Evolutionary conservation across 2,329 filamentous ascomycete genomes (phyloP), one percentile per base, ranked within the genome.

Genomic region (Xylaria polymorpha): DNA sequence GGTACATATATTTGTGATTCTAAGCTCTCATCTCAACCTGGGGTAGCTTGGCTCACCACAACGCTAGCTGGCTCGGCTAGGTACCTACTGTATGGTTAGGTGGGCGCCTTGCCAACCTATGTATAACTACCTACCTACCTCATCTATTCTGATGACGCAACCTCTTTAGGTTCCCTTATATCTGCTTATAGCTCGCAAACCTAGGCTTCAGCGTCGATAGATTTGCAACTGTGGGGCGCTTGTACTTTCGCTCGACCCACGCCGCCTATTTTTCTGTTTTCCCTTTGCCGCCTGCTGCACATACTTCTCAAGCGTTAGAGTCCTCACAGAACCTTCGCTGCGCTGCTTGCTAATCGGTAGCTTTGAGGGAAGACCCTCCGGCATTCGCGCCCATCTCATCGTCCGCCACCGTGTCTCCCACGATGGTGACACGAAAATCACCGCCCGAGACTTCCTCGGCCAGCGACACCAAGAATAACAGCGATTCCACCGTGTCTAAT

Each of bases 351-450:
- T 41, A 9, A 15, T 32, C 56, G 4, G 62, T 37, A 41, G 18
- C 56, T 44, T 32, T 18, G 35, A 41, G 55, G 37, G 37, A 25
- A 22, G 14, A 25, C 22, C 12, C 61, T 50, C 55, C 10, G 18
- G 10, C 62, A n/a, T 15, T 41, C 53, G 32, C 12, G 29, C 32
- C 22, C 35, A 12, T 32, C 61, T 64, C 41, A n/a, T 41, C 18
- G 50, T n/a, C 32, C 29, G 50, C 50, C 41, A 7, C 50, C 5
- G 56, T 32, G 8, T 62, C 29, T 64, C n/a, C 65, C 74, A 77
- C 72, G 57, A 85, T 84, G 83, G 82, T 84, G 51, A 76, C 79
- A 67, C 80, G 81, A 71, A 83, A 83, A 70, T 77, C 81, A 7
- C 61, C 79, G 25, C 77, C 81, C 44, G 72, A 76, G 20, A 74